Base-by-base conservation (phyloP, 768 basidiomycete species). In the Hemileccinum impolitum region DNA sequence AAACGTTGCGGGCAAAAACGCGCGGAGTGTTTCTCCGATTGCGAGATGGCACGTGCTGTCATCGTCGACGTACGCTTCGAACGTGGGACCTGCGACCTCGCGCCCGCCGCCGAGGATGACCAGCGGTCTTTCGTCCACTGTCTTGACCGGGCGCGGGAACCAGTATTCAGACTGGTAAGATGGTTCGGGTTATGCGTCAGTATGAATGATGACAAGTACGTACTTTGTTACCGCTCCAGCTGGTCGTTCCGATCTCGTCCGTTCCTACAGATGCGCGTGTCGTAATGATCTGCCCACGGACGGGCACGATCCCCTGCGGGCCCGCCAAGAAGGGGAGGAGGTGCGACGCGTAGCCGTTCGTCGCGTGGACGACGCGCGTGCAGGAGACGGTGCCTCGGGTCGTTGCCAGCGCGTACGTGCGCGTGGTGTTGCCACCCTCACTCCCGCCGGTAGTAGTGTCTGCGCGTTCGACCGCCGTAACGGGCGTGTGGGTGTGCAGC, bases 321-420 rank as follows among this genome's bases (percentile, higher is more conserved):
- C 82, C 80, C 8, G 72, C 57, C 25, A 93, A 62, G 50, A 81
- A 77, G 0, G 88, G 87, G n/a, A 96, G 72, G 31, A 95, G 77
- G 56, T 87, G 76, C 4, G 84, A 79, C 11, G 84, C 79, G 52
- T 94, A 94, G 0, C 73, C 94, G 58, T 96, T 96, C 10, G 90
- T 94, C 0, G 90, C 90, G 61, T 94, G 90, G 4, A 96, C 71
- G 38, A 95, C 78, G 51, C 83, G 81, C 17, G 72, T 66, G 53
- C 86, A 83, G 4, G 62, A 36, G 18, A 92, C 63, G 1, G 59
- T 54, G 1, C 93, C 91, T n/a, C 90, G 78, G 0, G 82, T 76
- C 0, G 91, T 94, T 4, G 42, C 55, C 9, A 66, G 37, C 13
- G 30, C 40, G 39, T 52, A 61, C 7, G 15, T 30, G 28, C 42